phyloP scores from a whole-genome alignment of 331 rosid species.

The Arachis monticola region DNA sequence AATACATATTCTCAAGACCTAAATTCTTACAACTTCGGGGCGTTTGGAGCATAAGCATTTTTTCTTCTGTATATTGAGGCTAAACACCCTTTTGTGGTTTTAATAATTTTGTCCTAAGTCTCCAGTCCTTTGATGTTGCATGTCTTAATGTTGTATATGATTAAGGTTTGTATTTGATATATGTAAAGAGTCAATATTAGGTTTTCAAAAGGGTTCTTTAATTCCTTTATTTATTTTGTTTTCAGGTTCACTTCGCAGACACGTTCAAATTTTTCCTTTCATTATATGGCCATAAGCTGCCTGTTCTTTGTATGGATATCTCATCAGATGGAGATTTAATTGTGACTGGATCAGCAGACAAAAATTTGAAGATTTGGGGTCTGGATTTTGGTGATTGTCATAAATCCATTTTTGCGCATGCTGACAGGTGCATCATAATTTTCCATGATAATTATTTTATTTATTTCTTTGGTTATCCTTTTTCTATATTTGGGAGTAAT shows the following conservation, averaged over 20 bases:
- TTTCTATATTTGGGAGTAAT: constrained; percentile 7
- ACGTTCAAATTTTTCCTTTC: constrained; percentile 79
- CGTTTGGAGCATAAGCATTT: constrained; percentile 1
- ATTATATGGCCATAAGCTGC: constrained; percentile 91
- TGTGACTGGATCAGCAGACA: constrained; percentile 95
- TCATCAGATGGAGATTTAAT: constrained; percentile 94
- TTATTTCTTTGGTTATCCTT: background rate
- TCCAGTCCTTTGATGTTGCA: constrained; percentile 9
- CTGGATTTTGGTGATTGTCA: constrained; percentile 98
- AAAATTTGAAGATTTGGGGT: constrained; percentile 97
- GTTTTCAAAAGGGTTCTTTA: constrained; percentile 15
- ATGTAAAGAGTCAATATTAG: constrained; percentile 2
- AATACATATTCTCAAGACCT: constrained; percentile 8
- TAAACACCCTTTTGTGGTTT: background rate
- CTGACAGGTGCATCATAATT: constrained; percentile 68
- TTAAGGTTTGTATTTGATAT: constrained; percentile 6
- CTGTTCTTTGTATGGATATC: constrained; percentile 94
- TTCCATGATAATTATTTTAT: constrained; percentile 12
- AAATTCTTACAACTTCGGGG: background rate
- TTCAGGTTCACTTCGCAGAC: constrained; percentile 82
- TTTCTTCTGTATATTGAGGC: background rate
- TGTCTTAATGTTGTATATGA: background rate
- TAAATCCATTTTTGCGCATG: constrained; percentile 90
- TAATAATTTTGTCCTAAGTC: background rate
- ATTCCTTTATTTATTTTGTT: constrained; percentile 26